phyloP scores from a whole-genome alignment of 2,329 filamentous ascomycete species.

The Aspergillus ibericus region DNA sequence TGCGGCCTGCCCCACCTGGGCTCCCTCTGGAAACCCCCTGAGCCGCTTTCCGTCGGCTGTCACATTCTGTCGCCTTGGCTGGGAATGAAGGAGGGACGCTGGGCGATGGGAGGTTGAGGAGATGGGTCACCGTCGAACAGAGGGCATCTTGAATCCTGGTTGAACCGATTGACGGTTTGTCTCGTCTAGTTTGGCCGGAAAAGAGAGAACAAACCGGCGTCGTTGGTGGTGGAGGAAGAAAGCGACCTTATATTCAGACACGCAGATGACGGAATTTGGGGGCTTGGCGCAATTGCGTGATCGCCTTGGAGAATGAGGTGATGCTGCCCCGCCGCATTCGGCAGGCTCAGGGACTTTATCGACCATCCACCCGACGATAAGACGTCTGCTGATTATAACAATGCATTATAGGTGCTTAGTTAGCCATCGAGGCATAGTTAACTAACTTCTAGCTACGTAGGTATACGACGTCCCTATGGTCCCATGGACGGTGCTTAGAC shows the following conservation, averaged over 20 bases:
- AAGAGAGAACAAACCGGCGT: conserved; percentile 1
- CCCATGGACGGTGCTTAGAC: conserved; percentile 25
- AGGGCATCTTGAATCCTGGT: not conserved
- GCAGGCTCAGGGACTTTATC: not conserved
- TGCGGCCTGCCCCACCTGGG: conserved; percentile 25
- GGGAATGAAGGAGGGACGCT: conserved; percentile 1
- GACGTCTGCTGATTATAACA: not conserved
- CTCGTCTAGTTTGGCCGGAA: not conserved
- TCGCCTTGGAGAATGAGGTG: conserved; percentile 14
- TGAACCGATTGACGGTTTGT: not conserved
- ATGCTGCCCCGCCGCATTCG: not conserved
- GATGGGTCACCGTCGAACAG: not conserved
- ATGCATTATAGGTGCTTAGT: not conserved
- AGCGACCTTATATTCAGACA: conserved; percentile 29
- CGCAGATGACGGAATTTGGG: conserved; percentile 14
- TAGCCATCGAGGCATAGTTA: not conserved
- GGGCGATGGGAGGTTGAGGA: not conserved
- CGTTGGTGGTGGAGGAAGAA: conserved; percentile 18
- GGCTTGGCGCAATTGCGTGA: conserved; percentile 40
- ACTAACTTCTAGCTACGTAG: not conserved
- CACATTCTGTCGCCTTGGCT: conserved; percentile 9
- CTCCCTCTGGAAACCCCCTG: conserved; percentile 5
- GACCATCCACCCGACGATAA: too few relatives aligned
- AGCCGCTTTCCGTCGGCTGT: conserved; percentile 28
- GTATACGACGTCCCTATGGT: too few relatives aligned